phyloP scores from a whole-genome alignment of 2,329 filamentous ascomycete species.

The Fusarium pseudograminearum region DNA sequence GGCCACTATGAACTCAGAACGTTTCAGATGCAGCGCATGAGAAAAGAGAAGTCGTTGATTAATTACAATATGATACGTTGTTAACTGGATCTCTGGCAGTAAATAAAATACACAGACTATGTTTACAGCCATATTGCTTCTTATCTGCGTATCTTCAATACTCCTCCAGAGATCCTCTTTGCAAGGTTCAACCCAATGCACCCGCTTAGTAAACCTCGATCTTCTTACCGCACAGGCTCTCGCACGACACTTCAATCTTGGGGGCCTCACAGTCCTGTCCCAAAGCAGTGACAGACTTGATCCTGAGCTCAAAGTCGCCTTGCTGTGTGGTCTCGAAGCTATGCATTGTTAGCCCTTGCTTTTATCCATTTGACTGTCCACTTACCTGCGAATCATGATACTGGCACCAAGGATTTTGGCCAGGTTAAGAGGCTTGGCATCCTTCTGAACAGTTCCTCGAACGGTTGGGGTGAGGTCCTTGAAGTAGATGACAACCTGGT shows the following conservation, averaged over 20 bases:
- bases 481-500: neutral
- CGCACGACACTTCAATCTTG: neutral
- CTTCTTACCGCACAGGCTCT: neutral
- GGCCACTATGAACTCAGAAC: neutral
- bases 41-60: neutral
- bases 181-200: neutral
- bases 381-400: slow-evolving; percentile 2
- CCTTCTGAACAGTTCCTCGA: neutral
- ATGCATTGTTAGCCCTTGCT: neutral
- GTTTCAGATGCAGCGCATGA: neutral
- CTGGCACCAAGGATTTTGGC: neutral
- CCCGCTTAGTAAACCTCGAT: neutral
- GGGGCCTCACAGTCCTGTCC: neutral
- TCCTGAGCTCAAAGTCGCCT: neutral
- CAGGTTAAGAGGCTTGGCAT: neutral
- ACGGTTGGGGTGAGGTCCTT: neutral
- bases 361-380: accelerated
- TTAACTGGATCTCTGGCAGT: neutral
- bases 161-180: neutral
- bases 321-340: slow-evolving; percentile 1
- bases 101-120: neutral
- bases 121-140: neutral
- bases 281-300: neutral
- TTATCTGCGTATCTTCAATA: neutral
- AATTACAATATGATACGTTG: neutral